Percentiles rank a stretch among this genome's conserved stretches.
These are phyloP conservation scores for Globisporangium viniferum DNA, from an alignment of 352 stramenopile species.

Conservation along the genomic window DNA sequence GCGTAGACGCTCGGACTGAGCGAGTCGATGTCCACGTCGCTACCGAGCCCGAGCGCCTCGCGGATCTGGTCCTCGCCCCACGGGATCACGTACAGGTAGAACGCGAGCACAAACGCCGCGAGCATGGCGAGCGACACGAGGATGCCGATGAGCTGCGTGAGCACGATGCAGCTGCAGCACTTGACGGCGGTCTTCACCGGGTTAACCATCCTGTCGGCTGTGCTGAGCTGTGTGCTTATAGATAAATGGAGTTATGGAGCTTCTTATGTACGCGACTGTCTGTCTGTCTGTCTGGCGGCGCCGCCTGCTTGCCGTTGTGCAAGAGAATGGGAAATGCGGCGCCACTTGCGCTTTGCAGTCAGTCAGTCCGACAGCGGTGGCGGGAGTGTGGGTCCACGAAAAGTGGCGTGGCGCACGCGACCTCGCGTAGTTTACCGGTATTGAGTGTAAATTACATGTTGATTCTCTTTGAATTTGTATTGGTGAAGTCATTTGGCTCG, in stretches of 20 bases:
- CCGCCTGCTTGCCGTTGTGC: neutral
- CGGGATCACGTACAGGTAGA: conserved; percentile 68
- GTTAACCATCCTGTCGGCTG: conserved; percentile 16
- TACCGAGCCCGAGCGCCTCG: conserved; percentile 39
- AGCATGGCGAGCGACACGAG: conserved; percentile 54
- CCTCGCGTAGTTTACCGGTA: neutral
- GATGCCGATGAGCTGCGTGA: conserved; percentile 67
- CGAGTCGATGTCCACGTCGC: conserved; percentile 45
- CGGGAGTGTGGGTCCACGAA: neutral
- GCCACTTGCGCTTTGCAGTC: neutral
- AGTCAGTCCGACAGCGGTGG: neutral
- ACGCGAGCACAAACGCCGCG: conserved; percentile 48
- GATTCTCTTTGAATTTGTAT: neutral
- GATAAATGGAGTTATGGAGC: neutral
- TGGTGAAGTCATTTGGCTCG: neutral
- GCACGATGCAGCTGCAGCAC: conserved; percentile 73
- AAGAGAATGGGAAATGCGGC: neutral
- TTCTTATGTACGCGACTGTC: neutral
- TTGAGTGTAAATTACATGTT: neutral
- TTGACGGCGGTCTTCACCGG: conserved; percentile 38
- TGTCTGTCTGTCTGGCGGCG: neutral
- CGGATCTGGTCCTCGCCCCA: conserved; percentile 79
- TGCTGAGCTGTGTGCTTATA: neutral
- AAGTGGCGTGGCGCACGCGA: neutral
- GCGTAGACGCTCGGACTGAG: conserved; percentile 48